phyloP scores from a whole-genome alignment of 2,329 filamentous ascomycete genomes.

The Fusarium acutatum region DNA sequence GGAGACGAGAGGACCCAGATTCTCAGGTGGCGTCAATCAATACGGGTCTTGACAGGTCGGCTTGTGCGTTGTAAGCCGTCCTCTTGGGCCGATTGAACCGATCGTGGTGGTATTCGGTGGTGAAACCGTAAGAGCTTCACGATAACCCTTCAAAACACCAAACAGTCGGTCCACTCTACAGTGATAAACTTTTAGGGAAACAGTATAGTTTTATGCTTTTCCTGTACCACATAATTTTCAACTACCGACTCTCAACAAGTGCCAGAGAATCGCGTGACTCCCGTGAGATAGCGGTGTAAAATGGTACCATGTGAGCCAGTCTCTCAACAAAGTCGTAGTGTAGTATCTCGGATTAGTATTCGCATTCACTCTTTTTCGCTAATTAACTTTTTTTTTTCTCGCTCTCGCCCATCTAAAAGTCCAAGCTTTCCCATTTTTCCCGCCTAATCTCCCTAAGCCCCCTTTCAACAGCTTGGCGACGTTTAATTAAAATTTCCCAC shows the following conservation, averaged over 20 bases:
- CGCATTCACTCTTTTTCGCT: neutral
- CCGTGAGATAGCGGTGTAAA: constrained; percentile 6
- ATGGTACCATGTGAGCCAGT: constrained; percentile 7
- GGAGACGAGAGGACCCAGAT: neutral
- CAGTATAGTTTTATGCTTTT: neutral
- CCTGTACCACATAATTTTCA: neutral
- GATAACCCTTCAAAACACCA: neutral
- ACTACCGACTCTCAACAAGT: neutral
- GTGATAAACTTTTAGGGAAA: neutral
- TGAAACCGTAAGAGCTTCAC: constrained; percentile 8
- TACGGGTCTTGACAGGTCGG: neutral
- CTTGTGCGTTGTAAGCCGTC: neutral
- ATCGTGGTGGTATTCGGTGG: neutral
- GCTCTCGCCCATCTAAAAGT: neutral
- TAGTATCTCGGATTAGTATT: neutral
- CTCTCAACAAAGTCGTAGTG: neutral
- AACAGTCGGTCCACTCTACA: neutral
- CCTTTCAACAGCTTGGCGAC: neutral
- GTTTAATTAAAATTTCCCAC: neutral
- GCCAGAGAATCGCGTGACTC: constrained; percentile 6
- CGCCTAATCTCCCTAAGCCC: constrained; percentile 9
- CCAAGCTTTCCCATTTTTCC: neutral
- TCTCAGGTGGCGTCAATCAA: constrained; percentile 3
- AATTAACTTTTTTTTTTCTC: neutral
- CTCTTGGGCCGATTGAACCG: neutral